Conservation (phyloP, 164 flowering plant genomes). For the Echeveria elegans region DNA sequence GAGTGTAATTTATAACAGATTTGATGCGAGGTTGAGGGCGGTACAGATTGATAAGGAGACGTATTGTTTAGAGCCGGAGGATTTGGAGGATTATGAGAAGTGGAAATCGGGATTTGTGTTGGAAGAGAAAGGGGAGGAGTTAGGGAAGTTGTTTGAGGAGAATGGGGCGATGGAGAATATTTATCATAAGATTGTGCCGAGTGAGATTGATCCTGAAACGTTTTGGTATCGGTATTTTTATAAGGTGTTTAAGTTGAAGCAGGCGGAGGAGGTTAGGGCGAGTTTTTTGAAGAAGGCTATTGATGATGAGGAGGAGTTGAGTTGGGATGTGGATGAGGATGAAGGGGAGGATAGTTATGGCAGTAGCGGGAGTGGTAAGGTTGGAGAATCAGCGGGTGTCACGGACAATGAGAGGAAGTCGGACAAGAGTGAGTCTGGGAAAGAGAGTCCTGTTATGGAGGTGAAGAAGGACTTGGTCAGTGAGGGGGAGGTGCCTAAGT, state of each 20-base stretch:
- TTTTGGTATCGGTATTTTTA: constrained; percentile 79
- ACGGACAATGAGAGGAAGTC: not conserved
- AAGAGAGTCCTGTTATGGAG: constrained; percentile 2
- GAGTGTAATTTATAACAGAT: constrained; percentile 43
- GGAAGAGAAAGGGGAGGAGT: constrained; percentile 50
- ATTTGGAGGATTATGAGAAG: constrained; percentile 43
- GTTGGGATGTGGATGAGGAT: constrained; percentile 83
- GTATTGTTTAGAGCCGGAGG: constrained; percentile 60
- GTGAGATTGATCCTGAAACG: constrained; percentile 36
- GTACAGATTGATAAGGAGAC: constrained; percentile 43
- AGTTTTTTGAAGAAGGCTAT: constrained; percentile 67
- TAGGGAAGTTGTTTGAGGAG: constrained; percentile 40
- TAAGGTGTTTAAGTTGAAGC: constrained; percentile 51
- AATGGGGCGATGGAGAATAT: constrained; percentile 41
- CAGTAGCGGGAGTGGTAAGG: not conserved
- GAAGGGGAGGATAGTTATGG: constrained; percentile 22
- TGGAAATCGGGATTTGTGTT: constrained; percentile 60
- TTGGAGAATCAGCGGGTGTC: constrained; percentile 2
- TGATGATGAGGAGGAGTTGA: constrained; percentile 53
- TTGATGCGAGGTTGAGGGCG: constrained; percentile 43
- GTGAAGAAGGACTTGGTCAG: constrained; percentile 7
- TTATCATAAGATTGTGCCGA: constrained; percentile 54
- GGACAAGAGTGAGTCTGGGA: constrained; percentile 9
- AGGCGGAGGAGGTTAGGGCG: constrained; percentile 60
- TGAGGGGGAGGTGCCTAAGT: constrained; percentile 7